Conservation (phyloP, 1,284 basidiomycete species). For the Hypsizygus ulmarius region DNA sequence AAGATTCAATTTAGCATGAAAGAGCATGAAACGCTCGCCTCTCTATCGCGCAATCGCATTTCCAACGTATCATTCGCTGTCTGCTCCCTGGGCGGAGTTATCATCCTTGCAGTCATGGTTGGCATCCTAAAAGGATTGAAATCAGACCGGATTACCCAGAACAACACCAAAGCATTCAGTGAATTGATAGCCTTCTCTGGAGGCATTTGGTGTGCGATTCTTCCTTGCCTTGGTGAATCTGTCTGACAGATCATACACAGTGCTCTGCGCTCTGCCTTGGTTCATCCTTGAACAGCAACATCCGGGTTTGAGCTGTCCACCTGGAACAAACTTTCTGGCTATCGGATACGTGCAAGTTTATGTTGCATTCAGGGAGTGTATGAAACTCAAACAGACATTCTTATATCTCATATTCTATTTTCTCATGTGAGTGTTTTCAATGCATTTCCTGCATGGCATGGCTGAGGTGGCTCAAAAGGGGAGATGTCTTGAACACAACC, state of each 20-base stretch:
- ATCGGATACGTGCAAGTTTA: constrained; percentile 73
- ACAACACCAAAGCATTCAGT: constrained; percentile 78
- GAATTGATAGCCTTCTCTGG: constrained; percentile 75
- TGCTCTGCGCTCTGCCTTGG: constrained; percentile 76
- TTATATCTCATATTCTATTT: constrained; percentile 76
- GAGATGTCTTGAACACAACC: constrained; percentile 73
- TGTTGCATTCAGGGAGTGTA: constrained; percentile 63
- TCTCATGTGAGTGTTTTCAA: constrained; percentile 59
- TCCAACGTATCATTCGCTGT: constrained; percentile 79
- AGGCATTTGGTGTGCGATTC: constrained; percentile 66
- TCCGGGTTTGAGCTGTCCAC: constrained; percentile 64
- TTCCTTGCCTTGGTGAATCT: constrained; percentile 5
- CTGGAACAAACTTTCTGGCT: constrained; percentile 59
- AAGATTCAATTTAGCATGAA: constrained; percentile 38
- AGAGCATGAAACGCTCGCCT: constrained; percentile 61
- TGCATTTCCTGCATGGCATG: constrained; percentile 1
- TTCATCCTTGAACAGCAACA: constrained; percentile 69
- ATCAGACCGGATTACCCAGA: constrained; percentile 61
- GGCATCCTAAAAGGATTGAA: constrained; percentile 73
- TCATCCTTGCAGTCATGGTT: constrained; percentile 74
- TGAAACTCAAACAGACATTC: constrained; percentile 73
- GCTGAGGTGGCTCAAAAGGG: constrained; percentile 36
- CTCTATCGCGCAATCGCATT: constrained; percentile 71
- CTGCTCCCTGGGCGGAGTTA: constrained; percentile 67
- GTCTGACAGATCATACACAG: constrained; percentile 31